A percentile compares a stretch with the other conserved stretches of the same genome.
Conservation (phyloP, 139 green algal species). For the Asterochloris sp. region DNA sequence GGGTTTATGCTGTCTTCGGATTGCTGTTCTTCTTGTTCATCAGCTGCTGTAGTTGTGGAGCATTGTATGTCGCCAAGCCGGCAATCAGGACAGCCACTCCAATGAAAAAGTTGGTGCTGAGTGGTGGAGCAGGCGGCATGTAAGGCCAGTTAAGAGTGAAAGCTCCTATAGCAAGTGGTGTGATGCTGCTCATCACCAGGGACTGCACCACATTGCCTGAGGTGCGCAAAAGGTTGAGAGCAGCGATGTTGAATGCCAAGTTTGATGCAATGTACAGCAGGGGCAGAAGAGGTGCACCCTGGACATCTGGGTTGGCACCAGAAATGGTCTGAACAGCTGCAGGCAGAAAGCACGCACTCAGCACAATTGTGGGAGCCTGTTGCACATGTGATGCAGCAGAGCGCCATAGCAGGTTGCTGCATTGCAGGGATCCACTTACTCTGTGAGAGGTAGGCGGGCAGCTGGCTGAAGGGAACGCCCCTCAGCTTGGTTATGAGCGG, state of each 20-base stretch:
- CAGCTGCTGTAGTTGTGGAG: conserved; percentile 26
- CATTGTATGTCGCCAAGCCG: conserved; percentile 70
- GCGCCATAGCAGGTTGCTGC: too few species aligned
- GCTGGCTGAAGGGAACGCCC: conserved; percentile 37
- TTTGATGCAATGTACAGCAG: conserved; percentile 66
- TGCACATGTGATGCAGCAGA: too few species aligned
- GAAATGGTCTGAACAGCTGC: too few species aligned
- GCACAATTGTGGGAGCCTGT: too few species aligned
- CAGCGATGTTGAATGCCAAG: conserved; percentile 74
- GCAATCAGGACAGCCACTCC: conserved; percentile 35
- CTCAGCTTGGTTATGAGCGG: conserved; percentile 41
- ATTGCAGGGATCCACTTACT: background rate
- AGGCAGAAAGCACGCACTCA: too few species aligned
- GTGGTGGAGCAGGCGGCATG: conserved; percentile 41
- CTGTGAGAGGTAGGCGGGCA: conserved; percentile 6
- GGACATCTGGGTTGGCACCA: conserved; percentile 47
- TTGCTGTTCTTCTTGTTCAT: conserved; percentile 5
- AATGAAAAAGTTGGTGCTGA: conserved; percentile 55
- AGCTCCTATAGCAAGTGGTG: conserved; percentile 73
- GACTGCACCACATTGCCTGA: conserved; percentile 53
- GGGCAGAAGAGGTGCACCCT: conserved; percentile 63
- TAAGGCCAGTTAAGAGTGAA: conserved; percentile 74
- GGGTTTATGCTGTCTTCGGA: too few species aligned
- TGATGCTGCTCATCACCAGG: conserved; percentile 50
- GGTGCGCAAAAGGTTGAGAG: conserved; percentile 46